A percentile compares a stretch with the other conserved stretches of the same genome.
These are phyloP conservation scores for Aureobasidium pullulans DNA, from an alignment of 2,329 filamentous ascomycete genomes.

Conservation along the genomic window DNA sequence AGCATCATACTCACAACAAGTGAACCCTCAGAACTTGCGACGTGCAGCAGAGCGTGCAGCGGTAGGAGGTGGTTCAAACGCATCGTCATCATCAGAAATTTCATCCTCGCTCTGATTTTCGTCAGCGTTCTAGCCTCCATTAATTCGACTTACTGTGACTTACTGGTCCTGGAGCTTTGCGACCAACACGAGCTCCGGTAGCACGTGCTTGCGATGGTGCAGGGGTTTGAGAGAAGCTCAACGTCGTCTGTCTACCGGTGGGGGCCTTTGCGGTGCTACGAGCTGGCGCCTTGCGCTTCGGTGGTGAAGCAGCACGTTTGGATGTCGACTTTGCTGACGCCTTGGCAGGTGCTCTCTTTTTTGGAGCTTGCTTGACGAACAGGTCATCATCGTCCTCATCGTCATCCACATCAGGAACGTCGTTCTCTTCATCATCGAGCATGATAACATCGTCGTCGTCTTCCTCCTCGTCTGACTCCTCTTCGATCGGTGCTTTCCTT, in stretches of 20 bases:
- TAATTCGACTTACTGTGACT: constrained; percentile 16
- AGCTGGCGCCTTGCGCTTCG: constrained; percentile 24
- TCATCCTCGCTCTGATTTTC: constrained; percentile 28
- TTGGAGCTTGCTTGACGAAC: constrained; percentile 32
- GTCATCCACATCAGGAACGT: constrained; percentile 34
- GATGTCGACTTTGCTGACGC: constrained; percentile 18
- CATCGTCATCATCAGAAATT: constrained; percentile 32
- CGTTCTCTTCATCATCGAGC: constrained; percentile 42
- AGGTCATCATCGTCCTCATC: constrained; percentile 37
- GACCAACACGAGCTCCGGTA: constrained; percentile 21
- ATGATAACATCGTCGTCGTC: constrained; percentile 35
- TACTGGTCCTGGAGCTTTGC: constrained; percentile 34
- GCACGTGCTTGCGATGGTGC: constrained; percentile 26
- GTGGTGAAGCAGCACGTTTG: constrained; percentile 20
- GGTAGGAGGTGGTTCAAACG: constrained; percentile 27
- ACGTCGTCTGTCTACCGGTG: constrained; percentile 31
- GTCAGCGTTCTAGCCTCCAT: neutral
- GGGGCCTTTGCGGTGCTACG: constrained; percentile 18
- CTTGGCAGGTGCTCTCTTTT: constrained; percentile 23
- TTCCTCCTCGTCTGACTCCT: constrained; percentile 38
- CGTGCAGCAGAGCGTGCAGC: constrained; percentile 15
- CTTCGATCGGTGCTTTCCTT: constrained; percentile 34
- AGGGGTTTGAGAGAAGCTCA: constrained; percentile 34
- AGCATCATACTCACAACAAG: too few species aligned
- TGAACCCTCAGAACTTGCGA: constrained; percentile 8